Base-by-base conservation (phyloP, 2,329 filamentous ascomycete species). In the Penicillium janthinellum region DNA sequence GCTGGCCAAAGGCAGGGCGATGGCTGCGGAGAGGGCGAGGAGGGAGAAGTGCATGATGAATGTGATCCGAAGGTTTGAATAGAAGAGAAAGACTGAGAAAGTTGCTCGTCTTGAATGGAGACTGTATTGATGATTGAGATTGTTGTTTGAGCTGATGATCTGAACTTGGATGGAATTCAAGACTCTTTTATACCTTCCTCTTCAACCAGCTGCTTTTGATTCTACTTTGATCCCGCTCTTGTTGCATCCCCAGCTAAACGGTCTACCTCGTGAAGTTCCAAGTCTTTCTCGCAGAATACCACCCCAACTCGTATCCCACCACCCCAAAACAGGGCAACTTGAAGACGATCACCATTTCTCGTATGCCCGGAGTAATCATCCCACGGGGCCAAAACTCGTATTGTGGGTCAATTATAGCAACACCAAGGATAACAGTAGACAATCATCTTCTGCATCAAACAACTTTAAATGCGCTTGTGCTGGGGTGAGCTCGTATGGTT, bases 11-110 rank as follows among this genome's bases (percentile, higher is more conserved):
- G 60, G 56, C 1, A 42, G 31, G 15, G 56, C 28, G n/a, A 55
- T n/a, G 14, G 55, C 38, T 31, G 59, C 17, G 7, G 62, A 34
- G 15, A 64, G 49, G 12, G 62, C 57, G 20, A 60, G 4, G 28
- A 62, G 17, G 6, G 59, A 41, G 50, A 45, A 37, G n/a, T 57
- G 49, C 28, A 49, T 55, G 50, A 47, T 64, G 35, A 20, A 14
- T 47, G 22, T 15, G 25, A 25, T 25, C 25, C 25, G 25, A 38
- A 51, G 25, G 12, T n/a, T 17, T 20, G 10, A 17, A 5, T 35
- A 25, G 20, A 51, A 5, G 14, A 20, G n/a, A 14, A 11, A 49
- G 20, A 8, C 11, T 25, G 47, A 35, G 17, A 34, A 49, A 34
- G 47, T 17, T 35, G n/a, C 28, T 51, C n/a, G 48, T 51, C 6